Evolutionary conservation across 2,329 filamentous ascomycete species (phyloP), one percentile per base, ranked within the genome.

Genomic region (Hymenoscyphus repandus): DNA sequence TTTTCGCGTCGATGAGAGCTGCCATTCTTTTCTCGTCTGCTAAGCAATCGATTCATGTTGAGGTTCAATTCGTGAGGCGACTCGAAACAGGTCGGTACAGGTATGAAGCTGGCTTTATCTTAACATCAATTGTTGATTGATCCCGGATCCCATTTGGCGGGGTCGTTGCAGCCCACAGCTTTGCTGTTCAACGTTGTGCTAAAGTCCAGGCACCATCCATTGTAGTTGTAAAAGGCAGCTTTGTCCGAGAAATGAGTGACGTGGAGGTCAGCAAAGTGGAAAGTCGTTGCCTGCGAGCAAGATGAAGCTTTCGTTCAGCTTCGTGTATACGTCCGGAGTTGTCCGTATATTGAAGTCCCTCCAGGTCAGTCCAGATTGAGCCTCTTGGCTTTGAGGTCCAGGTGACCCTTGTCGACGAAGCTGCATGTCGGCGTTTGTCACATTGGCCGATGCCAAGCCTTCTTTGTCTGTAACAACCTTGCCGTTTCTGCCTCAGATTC

Each of bases 41-140:
- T 87, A 53, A 88, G 80, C 66, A 90, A 83, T 62, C 85, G 82
- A 65, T 79, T 82, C 56, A 77, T 70, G 64, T 70, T 72, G 47
- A 7, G n/a, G 36, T 30, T n/a, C 20, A 13, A 20, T n/a, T 31
- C 4, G 41, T 9, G 7, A 7, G 7, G 22, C 12, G 39, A 7
- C n/a, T 17, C 15, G 22, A 15, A n/a, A 12, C 4, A 15, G 30
- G 32, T 6, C 12, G 20, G 31, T 45, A 30, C 15, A 22, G 42
- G 15, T 27, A 4, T 27, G 7, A 27, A 27, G 22, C 22, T 27
- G 7, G 7, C 22, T 27, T 27, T 27, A 4, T 4, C 4, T 27
- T 7, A 7, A 27, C 22, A 7, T 27, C 22, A 4, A 27, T 27
- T 27, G 22, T 27, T 7, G 18, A 15, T n/a, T 38, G 13, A 27